Evolutionary conservation across 306 rosid genomes (phyloP).

Genomic region (Alnus rubra): DNA sequence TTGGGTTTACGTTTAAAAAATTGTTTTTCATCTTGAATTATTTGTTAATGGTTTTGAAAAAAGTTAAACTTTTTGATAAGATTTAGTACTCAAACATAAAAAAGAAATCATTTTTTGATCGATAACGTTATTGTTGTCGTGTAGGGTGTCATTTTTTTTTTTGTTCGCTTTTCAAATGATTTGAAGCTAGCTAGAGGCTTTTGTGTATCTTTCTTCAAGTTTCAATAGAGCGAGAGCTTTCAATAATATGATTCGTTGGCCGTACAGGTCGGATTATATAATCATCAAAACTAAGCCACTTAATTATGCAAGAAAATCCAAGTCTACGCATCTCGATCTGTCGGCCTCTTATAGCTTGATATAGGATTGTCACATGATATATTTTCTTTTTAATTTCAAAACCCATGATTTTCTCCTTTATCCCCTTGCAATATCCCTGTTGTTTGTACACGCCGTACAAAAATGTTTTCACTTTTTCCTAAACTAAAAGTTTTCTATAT

Average conservation of each 20-base stretch:
- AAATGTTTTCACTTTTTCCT: not conserved
- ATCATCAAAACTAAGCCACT: not conserved
- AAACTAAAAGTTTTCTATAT: not conserved
- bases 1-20: no score
- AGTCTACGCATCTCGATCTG: not conserved
- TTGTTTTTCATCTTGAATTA: no score
- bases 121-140: no score
- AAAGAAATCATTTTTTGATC: no score
- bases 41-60: no score
- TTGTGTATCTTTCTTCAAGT: not conserved
- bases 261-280: not conserved
- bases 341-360: not conserved
- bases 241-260: not conserved
- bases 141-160: not conserved
- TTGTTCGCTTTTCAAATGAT: not conserved
- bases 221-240: not conserved
- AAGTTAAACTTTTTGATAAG: no score
- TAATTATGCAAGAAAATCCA: not conserved
- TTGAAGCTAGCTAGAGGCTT: not conserved
- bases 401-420: not conserved
- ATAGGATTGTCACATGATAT: not conserved
- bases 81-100: not conserved
- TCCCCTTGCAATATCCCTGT: not conserved
- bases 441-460: not conserved
- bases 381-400: not conserved